Base-by-base conservation (phyloP, 768 basidiomycete species). In the Tubosaeta sp. region DNA sequence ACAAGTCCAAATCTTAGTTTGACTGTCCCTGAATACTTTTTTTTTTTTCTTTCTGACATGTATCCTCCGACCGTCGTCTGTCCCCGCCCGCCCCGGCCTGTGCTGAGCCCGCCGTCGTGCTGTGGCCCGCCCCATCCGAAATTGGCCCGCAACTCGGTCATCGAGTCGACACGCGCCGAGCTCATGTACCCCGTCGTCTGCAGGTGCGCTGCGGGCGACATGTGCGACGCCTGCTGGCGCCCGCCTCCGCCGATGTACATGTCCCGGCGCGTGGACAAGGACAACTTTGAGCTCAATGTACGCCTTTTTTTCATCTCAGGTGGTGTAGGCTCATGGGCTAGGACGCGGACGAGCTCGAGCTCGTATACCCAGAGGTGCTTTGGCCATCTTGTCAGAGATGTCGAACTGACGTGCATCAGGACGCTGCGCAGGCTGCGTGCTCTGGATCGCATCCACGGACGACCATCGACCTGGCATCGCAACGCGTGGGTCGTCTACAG, bases 1-100 rank as follows among this genome's bases (percentile, higher is more conserved):
- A 94, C 57, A 84, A 83, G 67, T 77, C 78, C 58, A 89, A 86
- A 64, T 46, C 32, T 19, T 32, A 17, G 33, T 16, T 22, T 19
- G 34, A 51, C 33, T 37, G 53, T 39, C 34, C 26, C 26, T 37
- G 50, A 44, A 38, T 38, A 7, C 11, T 11, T 19, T 16, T 44
- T 44, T 25, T 37, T 46, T 35, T 45, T 25, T 37, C 41, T 35
- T 45, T 9, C 29, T 29, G 29, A 2, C 29, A 29, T 29, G 29
- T 29, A 29, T 29, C 29, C 29, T 9, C 29, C 29, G 29, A 6
- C 29, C 29, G 29, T 29, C 29, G 35, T n/a, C 27, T 11, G 31
- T 51, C 29, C 42, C 27, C 25, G 12, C 37, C 35, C 33, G 35
- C 27, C 29, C 32, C 6, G 48, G 17, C 19, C 22, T 32, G 14